Evolutionary conservation across 331 rosid genomes (phyloP), one percentile per base, ranked within the genome.

Genomic region (Malus hybrid): DNA sequence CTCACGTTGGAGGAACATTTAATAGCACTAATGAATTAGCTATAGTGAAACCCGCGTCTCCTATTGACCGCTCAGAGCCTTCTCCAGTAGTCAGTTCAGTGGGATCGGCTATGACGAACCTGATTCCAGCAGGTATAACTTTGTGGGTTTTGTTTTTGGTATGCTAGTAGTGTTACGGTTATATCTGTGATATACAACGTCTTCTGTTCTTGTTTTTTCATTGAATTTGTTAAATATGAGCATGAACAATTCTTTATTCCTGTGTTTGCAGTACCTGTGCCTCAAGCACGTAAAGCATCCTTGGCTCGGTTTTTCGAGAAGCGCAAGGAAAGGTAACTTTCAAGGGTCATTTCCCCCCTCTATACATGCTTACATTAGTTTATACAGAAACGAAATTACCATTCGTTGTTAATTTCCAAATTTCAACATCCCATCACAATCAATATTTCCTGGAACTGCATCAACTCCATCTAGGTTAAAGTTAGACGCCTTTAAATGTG

Each of bases 281-380:
- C 97, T 82, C 99, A 89, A 85, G 96, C 99, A 0, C 96, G 97
- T 2, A 89, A 95, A 82, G 97, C 99, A 83, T 92, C 99, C 24
- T 83, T 95, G 86, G 84, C 93, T 77, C 85, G 97, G 20, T 95
- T 92, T 75, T 81, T 95, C 69, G 97, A 92, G 90, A 95, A 95
- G 90, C 93, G 99, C 82, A 92, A 85, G 85, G 97, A 89, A 79
- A 91, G 99, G 99, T 95, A 88, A 81, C 22, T 70, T 24, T 24
- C 18, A 22, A 10, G 77, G 42, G 57, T 58, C 36, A 62, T 72
- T 62, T 57, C 16, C 1, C 55, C 76, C 20, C 52, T 19, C 29
- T 6, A 12, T 52, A 18, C 4, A 24, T 19, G 66, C 30, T 71
- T 33, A n/a, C 32, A 71, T 55, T 12, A 6, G 6, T 18, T 15